Evolutionary conservation across 2,329 filamentous ascomycete genomes (phyloP).

Genomic region (Pestalotiopsis sp.): DNA sequence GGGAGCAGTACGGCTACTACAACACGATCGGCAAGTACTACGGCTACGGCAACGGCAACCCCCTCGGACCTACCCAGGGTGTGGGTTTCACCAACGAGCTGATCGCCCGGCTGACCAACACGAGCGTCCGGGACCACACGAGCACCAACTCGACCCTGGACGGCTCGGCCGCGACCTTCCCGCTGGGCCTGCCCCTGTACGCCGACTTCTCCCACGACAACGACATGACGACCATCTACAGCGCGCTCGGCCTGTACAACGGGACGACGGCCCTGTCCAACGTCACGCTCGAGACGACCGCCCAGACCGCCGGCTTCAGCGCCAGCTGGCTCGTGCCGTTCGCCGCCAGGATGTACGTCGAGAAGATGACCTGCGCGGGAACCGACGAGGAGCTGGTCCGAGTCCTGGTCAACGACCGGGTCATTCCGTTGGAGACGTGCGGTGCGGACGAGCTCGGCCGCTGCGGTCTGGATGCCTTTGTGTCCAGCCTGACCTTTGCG

Average conservation of each 20-base stretch:
- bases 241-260: constrained; percentile 79
- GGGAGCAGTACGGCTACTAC: constrained; percentile 79
- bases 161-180: constrained; percentile 67
- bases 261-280: constrained; percentile 55
- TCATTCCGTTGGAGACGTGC: constrained; percentile 72
- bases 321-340: constrained; percentile 83
- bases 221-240: constrained; percentile 75
- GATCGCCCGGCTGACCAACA: constrained; percentile 72
- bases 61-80: constrained; percentile 80
- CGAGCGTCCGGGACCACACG: constrained; percentile 71
- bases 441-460: constrained; percentile 69
- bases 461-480: constrained; percentile 70
- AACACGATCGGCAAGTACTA: constrained; percentile 83
- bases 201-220: constrained; percentile 94
- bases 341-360: constrained; percentile 77
- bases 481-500: constrained; percentile 76
- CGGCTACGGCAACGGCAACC: constrained; percentile 74
- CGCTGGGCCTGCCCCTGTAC: constrained; percentile 68
- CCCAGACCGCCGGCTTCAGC: constrained; percentile 66
- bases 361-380: constrained; percentile 74
- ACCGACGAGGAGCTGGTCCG: constrained; percentile 70
- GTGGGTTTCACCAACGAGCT: constrained; percentile 89
- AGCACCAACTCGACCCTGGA: constrained; percentile 79
- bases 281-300: constrained; percentile 48
- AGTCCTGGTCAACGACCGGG: constrained; percentile 80